phyloP scores from a whole-genome alignment of 306 rosid species.

The Cucurbita pepo region DNA sequence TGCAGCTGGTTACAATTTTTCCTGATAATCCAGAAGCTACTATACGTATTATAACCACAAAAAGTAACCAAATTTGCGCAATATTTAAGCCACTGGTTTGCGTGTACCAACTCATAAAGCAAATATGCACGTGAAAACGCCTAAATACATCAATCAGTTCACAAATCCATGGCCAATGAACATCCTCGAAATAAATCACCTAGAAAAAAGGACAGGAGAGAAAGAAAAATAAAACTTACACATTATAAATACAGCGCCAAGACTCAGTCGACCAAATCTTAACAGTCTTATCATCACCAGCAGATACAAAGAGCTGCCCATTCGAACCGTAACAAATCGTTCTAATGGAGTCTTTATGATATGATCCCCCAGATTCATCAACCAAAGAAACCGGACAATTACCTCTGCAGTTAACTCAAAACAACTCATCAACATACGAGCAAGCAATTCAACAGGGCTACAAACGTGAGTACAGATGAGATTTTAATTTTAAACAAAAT shows the following conservation, averaged over 20 bases:
- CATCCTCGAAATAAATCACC: not conserved
- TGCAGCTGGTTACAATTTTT: not conserved
- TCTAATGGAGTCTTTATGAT: constrained; percentile 62
- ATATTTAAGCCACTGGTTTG: not conserved
- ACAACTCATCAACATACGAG: not conserved
- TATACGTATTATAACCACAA: not conserved
- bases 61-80: not conserved
- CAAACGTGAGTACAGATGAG: not conserved
- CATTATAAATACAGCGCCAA: constrained; percentile 64
- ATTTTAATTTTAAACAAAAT: not conserved
- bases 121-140: no score
- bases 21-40: not conserved
- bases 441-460: not conserved
- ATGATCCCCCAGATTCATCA: constrained; percentile 27
- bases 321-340: constrained; percentile 55
- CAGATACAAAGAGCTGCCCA: constrained; percentile 66
- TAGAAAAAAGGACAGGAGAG: not conserved
- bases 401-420: constrained; percentile 23
- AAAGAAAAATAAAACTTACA: constrained; percentile 21
- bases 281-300: constrained; percentile 82
- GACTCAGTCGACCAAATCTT: constrained; percentile 65
- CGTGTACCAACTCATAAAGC: no score
- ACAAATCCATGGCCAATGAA: not conserved
- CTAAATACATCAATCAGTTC: not conserved
- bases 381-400: constrained; percentile 34